Conservation (phyloP, 1,139 yeast species). For the Pichia sp. region DNA sequence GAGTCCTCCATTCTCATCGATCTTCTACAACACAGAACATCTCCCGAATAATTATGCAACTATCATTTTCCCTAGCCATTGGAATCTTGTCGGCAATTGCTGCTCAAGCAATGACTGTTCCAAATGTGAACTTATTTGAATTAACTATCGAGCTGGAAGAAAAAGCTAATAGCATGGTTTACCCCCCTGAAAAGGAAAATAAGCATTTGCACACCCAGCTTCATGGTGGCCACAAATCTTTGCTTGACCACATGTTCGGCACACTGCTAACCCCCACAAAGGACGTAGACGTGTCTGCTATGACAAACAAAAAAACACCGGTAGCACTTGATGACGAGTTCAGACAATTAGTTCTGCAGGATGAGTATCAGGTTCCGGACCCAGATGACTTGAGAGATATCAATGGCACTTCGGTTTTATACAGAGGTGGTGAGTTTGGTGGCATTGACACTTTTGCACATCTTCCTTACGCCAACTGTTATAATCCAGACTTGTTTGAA, state of each 20-base stretch:
- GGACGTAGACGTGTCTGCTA: conserved; percentile 23
- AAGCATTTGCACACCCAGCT: neutral
- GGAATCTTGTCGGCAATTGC: conserved; percentile 10
- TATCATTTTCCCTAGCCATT: neutral
- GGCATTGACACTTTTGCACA: conserved; percentile 77
- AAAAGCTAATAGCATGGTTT: conserved; percentile 12
- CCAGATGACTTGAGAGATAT: conserved; percentile 37
- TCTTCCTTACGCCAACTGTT: conserved; percentile 52
- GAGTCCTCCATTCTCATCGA: no score
- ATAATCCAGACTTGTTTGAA: conserved; percentile 35
- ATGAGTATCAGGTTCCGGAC: conserved; percentile 35
- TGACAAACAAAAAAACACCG: conserved; percentile 29
- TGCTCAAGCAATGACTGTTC: conserved; percentile 12
- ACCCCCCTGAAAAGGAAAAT: neutral
- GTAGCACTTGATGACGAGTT: conserved; percentile 30
- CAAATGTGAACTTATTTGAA: conserved; percentile 10
- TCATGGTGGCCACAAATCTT: conserved; percentile 21
- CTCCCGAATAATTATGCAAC: neutral
- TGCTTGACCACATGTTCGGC: conserved; percentile 35
- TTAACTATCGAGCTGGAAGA: conserved; percentile 6
- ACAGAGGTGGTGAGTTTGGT: conserved; percentile 35
- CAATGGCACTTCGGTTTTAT: conserved; percentile 30
- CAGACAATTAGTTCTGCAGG: conserved; percentile 31
- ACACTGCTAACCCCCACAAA: conserved; percentile 31
- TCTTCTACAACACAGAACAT: neutral